phyloP scores from a whole-genome alignment of 179 eudicot genomes.

The Beta corolliflora region DNA sequence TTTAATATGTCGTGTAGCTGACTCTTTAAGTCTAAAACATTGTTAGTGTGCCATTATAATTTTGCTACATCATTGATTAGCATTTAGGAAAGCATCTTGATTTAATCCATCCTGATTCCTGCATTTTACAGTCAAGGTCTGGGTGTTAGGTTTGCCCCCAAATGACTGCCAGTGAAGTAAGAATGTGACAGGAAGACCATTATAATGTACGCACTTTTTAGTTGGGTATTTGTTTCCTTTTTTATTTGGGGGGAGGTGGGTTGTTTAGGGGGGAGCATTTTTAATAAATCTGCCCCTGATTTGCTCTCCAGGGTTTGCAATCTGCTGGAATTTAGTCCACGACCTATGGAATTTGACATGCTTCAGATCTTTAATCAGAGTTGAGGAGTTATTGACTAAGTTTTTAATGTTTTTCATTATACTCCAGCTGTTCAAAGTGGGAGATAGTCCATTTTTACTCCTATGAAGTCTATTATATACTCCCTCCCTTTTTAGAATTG shows the following conservation, averaged over 20 bases:
- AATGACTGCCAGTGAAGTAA: not conserved
- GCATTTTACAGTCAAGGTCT: too few species aligned
- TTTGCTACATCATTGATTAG: too few species aligned
- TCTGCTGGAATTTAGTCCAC: not conserved
- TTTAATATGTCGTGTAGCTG: constrained; percentile 7
- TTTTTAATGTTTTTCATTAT: too few species aligned
- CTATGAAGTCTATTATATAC: not conserved
- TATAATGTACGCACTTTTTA: not conserved
- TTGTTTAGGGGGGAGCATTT: too few species aligned
- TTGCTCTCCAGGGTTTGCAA: not conserved
- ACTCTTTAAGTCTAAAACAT: not conserved
- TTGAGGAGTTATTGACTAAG: not conserved
- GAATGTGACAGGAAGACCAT: not conserved
- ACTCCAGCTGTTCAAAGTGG: too few species aligned
- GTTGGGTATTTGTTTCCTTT: not conserved
- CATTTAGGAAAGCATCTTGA: too few species aligned
- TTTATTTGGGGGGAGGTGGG: too few species aligned
- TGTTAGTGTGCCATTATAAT: not conserved
- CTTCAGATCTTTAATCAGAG: not conserved
- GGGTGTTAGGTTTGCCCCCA: too few species aligned
- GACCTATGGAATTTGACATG: not conserved
- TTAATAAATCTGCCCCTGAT: not conserved
- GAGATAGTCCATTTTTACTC: not conserved
- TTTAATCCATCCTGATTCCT: too few species aligned
- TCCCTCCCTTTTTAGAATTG: not conserved